Percentiles rank a stretch among this genome's conserved stretches.
phyloP scores from a whole-genome alignment of 2,329 filamentous ascomycete genomes.

The Aspergillus pseudoterreus region DNA sequence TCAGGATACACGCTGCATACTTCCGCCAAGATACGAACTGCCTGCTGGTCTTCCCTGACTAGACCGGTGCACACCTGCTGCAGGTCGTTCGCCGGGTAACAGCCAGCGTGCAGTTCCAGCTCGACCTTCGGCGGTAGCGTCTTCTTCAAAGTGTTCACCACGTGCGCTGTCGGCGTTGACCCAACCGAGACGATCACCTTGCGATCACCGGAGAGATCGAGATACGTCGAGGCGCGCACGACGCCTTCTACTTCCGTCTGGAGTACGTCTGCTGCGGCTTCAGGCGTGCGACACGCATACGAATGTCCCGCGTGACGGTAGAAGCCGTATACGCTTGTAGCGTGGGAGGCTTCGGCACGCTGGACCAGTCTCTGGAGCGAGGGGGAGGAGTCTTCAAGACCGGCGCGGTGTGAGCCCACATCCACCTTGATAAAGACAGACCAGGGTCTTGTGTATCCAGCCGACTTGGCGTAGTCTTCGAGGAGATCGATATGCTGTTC shows the following conservation, averaged over 20 bases:
- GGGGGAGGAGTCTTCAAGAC: conserved; percentile 13
- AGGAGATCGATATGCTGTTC: conserved; percentile 20
- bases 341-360: conserved; percentile 13
- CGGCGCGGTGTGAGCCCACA: conserved; percentile 20
- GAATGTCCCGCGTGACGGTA: conserved; percentile 26
- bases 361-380: conserved; percentile 10
- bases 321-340: conserved; percentile 16
- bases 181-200: conserved; percentile 20
- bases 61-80: conserved; percentile 74
- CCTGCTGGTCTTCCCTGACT: conserved; percentile 23
- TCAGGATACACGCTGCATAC: conserved; percentile 64
- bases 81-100: conserved; percentile 68
- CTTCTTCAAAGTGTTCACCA: conserved; percentile 13
- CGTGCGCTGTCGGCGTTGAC: conserved; percentile 24
- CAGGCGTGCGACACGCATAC: conserved; percentile 20
- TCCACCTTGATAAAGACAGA: conserved; percentile 25
- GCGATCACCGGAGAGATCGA: conserved; percentile 1
- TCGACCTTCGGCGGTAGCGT: conserved; percentile 11
- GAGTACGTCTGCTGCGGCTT: conserved; percentile 18
- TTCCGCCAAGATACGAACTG: conserved; percentile 59
- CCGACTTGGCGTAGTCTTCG: conserved; percentile 9
- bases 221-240: conserved; percentile 9
- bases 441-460: conserved; percentile 9
- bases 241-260: conserved; percentile 17
- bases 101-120: conserved; percentile 24